Conservation (phyloP, 1,284 basidiomycete species). For the Exobasidium cylindrosporum region DNA sequence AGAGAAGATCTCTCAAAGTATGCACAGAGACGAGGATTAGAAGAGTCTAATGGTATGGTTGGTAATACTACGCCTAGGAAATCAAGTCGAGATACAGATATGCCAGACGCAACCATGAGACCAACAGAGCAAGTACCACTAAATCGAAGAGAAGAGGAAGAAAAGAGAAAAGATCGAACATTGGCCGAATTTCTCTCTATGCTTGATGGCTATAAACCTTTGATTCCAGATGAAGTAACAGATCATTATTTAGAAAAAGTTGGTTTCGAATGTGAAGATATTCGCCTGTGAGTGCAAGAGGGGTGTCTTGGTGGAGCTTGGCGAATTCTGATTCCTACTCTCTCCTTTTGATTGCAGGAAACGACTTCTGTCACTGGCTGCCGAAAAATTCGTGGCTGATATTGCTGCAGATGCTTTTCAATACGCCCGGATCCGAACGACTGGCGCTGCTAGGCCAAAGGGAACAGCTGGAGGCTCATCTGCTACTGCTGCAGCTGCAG, state of each 20-base stretch:
- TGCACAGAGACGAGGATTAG: constrained; percentile 31
- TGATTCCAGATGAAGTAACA: constrained; percentile 97
- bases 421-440: constrained; percentile 85
- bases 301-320: background rate
- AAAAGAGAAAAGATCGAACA: constrained; percentile 71
- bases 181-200: constrained; percentile 91
- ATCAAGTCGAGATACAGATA: constrained; percentile 7
- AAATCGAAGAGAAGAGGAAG: constrained; percentile 64
- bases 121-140: constrained; percentile 25
- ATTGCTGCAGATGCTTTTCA: constrained; percentile 96
- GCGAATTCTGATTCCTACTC: background rate
- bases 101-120: constrained; percentile 8
- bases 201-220: constrained; percentile 92
- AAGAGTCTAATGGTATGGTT: constrained; percentile 13
- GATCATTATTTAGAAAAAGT: constrained; percentile 95
- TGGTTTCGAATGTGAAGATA: constrained; percentile 91
- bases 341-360: constrained; percentile 63
- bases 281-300: constrained; percentile 34
- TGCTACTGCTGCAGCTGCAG: background rate
- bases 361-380: constrained; percentile 86
- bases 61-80: constrained; percentile 12
- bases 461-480: constrained; percentile 16
- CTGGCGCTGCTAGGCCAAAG: constrained; percentile 55
- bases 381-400: constrained; percentile 97
- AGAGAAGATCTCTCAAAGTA: constrained; percentile 46